Evolutionary conservation across 495 filamentous ascomycete genomes (phyloP).

Genomic region (Penicillium robsamsonii): DNA sequence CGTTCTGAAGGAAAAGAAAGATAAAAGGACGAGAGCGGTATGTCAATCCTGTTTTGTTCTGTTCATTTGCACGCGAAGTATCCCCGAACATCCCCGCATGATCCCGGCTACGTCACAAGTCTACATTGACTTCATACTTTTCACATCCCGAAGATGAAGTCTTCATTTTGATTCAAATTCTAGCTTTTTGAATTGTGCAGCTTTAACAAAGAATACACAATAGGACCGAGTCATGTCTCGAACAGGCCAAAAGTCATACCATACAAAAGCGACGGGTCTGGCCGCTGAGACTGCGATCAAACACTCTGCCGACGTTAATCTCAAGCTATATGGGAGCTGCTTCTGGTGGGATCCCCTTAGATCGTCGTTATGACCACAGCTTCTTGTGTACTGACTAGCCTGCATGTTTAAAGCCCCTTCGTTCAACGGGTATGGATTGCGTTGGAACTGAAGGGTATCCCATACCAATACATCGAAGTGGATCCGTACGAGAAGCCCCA

Average conservation of each 20-base stretch:
- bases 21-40: conserved; percentile 66
- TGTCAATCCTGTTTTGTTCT: conserved; percentile 24
- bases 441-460: conserved; percentile 77
- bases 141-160: background rate
- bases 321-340: conserved; percentile 86
- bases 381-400: conserved; percentile 9
- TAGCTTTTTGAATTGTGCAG: background rate
- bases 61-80: conserved; percentile 4
- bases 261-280: conserved; percentile 77
- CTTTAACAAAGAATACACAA: conserved; percentile 8
- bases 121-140: conserved; percentile 3
- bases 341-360: conserved; percentile 68
- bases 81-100: conserved; percentile 27
- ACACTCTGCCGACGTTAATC: conserved; percentile 64
- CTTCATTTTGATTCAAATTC: background rate
- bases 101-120: conserved; percentile 24
- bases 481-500: conserved; percentile 84
- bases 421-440: conserved; percentile 96
- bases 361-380: background rate
- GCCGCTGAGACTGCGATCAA: conserved; percentile 72
- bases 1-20: conserved; percentile 64
- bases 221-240: conserved; percentile 45
- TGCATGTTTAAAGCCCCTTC: conserved; percentile 55
- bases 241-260: conserved; percentile 66
- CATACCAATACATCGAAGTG: conserved; percentile 90